Evolutionary conservation across 345 rosid species (phyloP).

Genomic region (Eucalyptus globulus): DNA sequence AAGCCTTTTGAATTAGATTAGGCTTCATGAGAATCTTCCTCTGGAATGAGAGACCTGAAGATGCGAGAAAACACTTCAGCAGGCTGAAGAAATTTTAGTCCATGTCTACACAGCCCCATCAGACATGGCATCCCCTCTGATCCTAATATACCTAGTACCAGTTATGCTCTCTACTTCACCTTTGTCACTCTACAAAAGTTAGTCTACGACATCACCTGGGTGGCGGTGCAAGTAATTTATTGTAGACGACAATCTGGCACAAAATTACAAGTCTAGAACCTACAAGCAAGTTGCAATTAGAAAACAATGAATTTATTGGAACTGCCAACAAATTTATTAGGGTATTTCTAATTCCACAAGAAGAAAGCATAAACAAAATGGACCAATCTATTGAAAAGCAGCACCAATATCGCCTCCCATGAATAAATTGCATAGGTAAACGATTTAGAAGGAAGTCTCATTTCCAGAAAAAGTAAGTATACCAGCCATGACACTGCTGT

Average conservation of each 20-base stretch:
- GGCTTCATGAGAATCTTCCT: not conserved
- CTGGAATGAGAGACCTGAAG: not conserved
- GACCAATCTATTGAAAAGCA: not conserved
- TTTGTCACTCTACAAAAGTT: not conserved
- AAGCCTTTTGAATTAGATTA: not conserved
- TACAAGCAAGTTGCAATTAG: not conserved
- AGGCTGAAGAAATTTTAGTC: not conserved
- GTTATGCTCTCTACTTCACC: not conserved
- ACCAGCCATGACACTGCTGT: conserved; percentile 93
- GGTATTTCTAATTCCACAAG: not conserved
- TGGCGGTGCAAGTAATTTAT: not conserved
- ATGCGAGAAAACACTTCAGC: not conserved
- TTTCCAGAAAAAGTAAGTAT: conserved; percentile 3
- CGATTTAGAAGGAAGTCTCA: not conserved
- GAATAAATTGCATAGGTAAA: not conserved
- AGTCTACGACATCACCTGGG: not conserved
- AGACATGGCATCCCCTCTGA: not conserved
- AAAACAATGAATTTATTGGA: not conserved
- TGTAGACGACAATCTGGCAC: not conserved
- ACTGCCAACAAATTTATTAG: not conserved
- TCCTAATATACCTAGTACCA: not conserved
- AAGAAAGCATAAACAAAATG: not conserved
- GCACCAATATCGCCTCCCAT: not conserved
- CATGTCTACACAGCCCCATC: not conserved
- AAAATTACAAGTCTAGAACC: not conserved